phyloP scores from a whole-genome alignment of 805 yeast species.

The Saccharomycopsis oosterbeekiorum region DNA sequence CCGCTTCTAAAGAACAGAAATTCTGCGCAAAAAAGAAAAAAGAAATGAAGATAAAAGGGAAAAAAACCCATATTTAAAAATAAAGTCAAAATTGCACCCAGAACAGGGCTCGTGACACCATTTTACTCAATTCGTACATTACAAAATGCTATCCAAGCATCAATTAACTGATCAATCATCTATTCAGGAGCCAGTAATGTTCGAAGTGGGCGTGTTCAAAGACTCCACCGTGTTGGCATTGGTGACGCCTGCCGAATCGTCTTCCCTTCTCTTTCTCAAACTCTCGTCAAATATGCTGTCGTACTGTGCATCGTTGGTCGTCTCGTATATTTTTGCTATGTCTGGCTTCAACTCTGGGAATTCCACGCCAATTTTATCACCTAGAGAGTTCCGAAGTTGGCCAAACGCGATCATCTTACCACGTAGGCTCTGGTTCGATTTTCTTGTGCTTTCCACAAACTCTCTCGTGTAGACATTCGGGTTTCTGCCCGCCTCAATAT shows the following conservation, averaged over 20 bases:
- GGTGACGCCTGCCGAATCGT: background rate
- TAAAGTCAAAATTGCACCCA: no score
- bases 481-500: slow-evolving; percentile 92
- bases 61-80: no score
- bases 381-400: slow-evolving; percentile 54
- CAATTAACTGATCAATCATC: no score
- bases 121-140: no score
- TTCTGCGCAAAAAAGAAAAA: no score
- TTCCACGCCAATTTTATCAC: slow-evolving; percentile 58
- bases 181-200: background rate
- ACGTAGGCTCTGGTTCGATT: slow-evolving; percentile 76
- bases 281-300: background rate
- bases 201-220: background rate
- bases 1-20: no score
- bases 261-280: background rate
- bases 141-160: no score
- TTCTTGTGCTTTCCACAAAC: slow-evolving; percentile 87
- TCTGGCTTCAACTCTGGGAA: slow-evolving; percentile 63
- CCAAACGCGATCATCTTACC: slow-evolving; percentile 71
- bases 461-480: slow-evolving; percentile 97
- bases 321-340: slow-evolving; percentile 45
- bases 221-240: background rate
- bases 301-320: slow-evolving; percentile 27
- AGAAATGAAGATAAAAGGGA: no score
- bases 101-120: no score